Evolutionary conservation across 495 filamentous ascomycete species (phyloP).

Genomic region (Penicillium angulare): DNA sequence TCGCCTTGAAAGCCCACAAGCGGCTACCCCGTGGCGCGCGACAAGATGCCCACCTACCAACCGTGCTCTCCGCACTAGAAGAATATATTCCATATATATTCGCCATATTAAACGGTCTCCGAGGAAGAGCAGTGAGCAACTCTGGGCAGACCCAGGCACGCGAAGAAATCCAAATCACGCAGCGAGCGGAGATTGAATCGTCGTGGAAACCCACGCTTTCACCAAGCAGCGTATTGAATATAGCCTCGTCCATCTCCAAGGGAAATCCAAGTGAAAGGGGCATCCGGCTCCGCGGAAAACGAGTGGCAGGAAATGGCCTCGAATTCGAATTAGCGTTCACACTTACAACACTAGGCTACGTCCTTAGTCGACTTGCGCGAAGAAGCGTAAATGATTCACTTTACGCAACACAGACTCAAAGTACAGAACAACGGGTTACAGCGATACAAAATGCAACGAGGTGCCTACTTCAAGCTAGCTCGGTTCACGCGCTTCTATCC

Average conservation of each 20-base stretch:
- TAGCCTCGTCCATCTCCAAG: neutral
- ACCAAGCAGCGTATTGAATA: slow-evolving; percentile 26
- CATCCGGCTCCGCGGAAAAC: slow-evolving; percentile 29
- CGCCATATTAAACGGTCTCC: slow-evolving; percentile 68
- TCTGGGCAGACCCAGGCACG: slow-evolving; percentile 17
- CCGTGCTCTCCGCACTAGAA: slow-evolving; percentile 63
- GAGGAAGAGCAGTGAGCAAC: slow-evolving; percentile 30
- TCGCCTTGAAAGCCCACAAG: slow-evolving; percentile 78
- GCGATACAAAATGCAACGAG: slow-evolving; percentile 75
- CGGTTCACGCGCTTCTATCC: slow-evolving; percentile 70
- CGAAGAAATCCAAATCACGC: slow-evolving; percentile 62
- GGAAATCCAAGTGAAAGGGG: neutral
- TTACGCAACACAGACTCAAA: slow-evolving; percentile 59
- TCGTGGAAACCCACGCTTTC: slow-evolving; percentile 85
- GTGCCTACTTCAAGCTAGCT: slow-evolving; percentile 71
- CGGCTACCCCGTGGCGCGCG: slow-evolving; percentile 59
- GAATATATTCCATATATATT: slow-evolving; percentile 79
- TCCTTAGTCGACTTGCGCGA: slow-evolving; percentile 68
- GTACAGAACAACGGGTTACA: slow-evolving; percentile 60
- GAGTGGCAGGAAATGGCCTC: slow-evolving; percentile 68
- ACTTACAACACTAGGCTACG: slow-evolving; percentile 72
- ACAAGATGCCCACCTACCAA: slow-evolving; percentile 64
- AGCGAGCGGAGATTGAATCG: slow-evolving; percentile 56
- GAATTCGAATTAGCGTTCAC: slow-evolving; percentile 81
- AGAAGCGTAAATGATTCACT: slow-evolving; percentile 49